Evolutionary conservation across 371 early-diverging fungal species (phyloP).

Genomic region (Dinochytrium kinnereticum): DNA sequence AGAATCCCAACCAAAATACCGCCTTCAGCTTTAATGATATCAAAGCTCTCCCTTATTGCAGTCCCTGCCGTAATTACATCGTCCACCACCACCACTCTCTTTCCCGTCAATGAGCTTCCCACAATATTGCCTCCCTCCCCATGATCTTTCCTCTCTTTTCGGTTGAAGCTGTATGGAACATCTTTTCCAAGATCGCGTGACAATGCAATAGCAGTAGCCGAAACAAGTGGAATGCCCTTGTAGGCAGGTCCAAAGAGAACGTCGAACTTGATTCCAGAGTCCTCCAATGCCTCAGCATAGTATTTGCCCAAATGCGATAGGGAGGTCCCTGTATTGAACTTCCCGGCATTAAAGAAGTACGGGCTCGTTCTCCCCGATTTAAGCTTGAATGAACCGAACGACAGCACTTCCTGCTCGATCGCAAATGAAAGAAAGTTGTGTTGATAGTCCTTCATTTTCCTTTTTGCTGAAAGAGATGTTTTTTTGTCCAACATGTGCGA

Average conservation of each 20-base stretch:
- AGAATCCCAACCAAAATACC: conserved; percentile 82
- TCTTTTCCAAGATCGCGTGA: conserved; percentile 62
- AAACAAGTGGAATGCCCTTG: conserved; percentile 96
- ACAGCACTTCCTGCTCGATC: conserved; percentile 75
- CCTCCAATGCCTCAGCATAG: conserved; percentile 86
- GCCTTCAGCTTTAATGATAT: conserved; percentile 69
- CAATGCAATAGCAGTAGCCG: conserved; percentile 80
- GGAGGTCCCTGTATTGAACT: conserved; percentile 89
- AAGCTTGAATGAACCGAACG: conserved; percentile 89
- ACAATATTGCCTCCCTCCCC: conserved; percentile 97
- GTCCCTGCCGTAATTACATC: conserved; percentile 99
- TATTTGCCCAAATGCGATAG: conserved; percentile 82
- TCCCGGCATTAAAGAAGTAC: conserved; percentile 97
- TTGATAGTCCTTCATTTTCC: conserved; percentile 84
- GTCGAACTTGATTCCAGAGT: conserved; percentile 71
- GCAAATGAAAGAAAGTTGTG: conserved; percentile 93
- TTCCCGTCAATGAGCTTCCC: conserved; percentile 78
- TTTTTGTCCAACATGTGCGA: conserved; percentile 89
- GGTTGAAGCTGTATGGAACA: conserved; percentile 90
- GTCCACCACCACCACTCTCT: conserved; percentile 85
- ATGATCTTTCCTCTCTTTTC: conserved; percentile 98
- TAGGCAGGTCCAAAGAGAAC: conserved; percentile 97
- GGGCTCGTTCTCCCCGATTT: conserved; percentile 94
- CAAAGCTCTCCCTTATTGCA: conserved; percentile 90
- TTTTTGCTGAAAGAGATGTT: conserved; percentile 57